Conservation (phyloP, 495 filamentous ascomycete species). For the Friedmanniomyces endolithicus region DNA sequence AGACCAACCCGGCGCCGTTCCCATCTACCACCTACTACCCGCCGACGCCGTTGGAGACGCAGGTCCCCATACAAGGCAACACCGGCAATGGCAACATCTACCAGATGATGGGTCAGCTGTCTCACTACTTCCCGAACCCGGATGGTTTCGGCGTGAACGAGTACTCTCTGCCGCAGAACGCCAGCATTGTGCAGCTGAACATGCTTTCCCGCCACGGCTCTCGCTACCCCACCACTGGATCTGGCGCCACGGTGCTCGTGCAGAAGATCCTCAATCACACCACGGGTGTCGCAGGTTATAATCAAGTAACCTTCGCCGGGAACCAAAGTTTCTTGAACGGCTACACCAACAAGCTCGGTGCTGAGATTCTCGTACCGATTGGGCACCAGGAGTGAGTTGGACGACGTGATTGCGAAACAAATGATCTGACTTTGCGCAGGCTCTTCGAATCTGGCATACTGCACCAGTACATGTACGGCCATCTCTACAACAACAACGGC, state of each 20-base stretch:
- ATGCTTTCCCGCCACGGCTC: constrained; percentile 20
- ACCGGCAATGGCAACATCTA: constrained; percentile 41
- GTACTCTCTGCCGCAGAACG: constrained; percentile 15
- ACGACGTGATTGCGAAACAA: background rate
- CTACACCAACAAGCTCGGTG: constrained; percentile 40
- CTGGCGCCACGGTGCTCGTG: constrained; percentile 26
- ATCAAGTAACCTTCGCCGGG: constrained; percentile 34
- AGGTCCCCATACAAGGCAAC: constrained; percentile 41
- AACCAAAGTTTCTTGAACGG: constrained; percentile 39
- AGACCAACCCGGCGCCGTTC: constrained; percentile 43
- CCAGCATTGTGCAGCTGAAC: constrained; percentile 17
- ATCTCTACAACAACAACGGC: constrained; percentile 43
- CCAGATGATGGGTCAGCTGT: constrained; percentile 40
- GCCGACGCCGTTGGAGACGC: constrained; percentile 46
- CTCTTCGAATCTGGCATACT: constrained; percentile 41
- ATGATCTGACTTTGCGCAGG: constrained; percentile 9
- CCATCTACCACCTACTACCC: constrained; percentile 39
- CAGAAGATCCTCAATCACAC: constrained; percentile 28
- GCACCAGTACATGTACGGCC: constrained; percentile 49
- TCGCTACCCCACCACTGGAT: constrained; percentile 21
- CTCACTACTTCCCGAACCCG: constrained; percentile 32
- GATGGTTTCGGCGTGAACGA: constrained; percentile 22
- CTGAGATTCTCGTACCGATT: constrained; percentile 40
- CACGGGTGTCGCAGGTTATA: constrained; percentile 10
- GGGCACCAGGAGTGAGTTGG: constrained; percentile 35